A percentile compares a stretch with the other conserved stretches of the same genome.
These are phyloP conservation scores for Ilyonectria destructans DNA, from an alignment of 2,329 filamentous ascomycete species.

Conservation along the genomic window DNA sequence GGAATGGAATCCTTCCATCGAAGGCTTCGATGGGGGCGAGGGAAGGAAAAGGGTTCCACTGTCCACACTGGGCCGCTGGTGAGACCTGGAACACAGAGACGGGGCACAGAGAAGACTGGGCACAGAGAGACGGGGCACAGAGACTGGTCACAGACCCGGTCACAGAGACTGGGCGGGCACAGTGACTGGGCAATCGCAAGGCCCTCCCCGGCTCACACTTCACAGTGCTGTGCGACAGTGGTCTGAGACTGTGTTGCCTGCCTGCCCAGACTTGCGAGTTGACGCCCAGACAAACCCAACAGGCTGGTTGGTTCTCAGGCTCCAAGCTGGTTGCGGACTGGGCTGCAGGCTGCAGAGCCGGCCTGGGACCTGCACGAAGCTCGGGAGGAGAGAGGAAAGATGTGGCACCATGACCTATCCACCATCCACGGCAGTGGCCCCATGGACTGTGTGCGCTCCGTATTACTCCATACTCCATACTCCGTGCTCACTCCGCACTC, in stretches of 20 bases:
- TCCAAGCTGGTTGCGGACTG: slow-evolving; percentile 2
- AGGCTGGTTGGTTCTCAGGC: slow-evolving; percentile 6
- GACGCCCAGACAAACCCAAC: slow-evolving; percentile 16
- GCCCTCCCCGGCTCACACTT: not conserved
- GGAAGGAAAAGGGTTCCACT: slow-evolving; percentile 14
- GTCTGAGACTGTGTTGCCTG: slow-evolving; percentile 15
- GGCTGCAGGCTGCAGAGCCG: not conserved
- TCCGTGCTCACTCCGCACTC: not conserved
- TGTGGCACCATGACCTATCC: slow-evolving; percentile 18
- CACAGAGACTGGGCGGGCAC: not conserved
- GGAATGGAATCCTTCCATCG: slow-evolving; percentile 27
- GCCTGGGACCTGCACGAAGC: not conserved
- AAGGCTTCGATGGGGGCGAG: slow-evolving; percentile 16
- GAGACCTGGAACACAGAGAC: slow-evolving; percentile 1
- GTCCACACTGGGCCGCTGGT: slow-evolving; percentile 2
- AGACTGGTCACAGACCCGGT: no score
- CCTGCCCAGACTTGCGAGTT: slow-evolving; percentile 13
- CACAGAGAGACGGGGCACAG: not conserved
- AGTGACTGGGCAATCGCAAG: not conserved
- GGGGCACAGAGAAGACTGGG: no score
- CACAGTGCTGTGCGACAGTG: slow-evolving; percentile 14
- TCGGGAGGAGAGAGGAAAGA: slow-evolving; percentile 2
- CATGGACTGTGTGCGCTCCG: slow-evolving; percentile 2
- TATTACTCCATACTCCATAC: not conserved
- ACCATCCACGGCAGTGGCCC: slow-evolving; percentile 12